A percentile compares a stretch with the other conserved stretches of the same genome.
These are phyloP conservation scores for Boletus sp. DNA, from an alignment of 768 basidiomycete species.

Conservation along the genomic window DNA sequence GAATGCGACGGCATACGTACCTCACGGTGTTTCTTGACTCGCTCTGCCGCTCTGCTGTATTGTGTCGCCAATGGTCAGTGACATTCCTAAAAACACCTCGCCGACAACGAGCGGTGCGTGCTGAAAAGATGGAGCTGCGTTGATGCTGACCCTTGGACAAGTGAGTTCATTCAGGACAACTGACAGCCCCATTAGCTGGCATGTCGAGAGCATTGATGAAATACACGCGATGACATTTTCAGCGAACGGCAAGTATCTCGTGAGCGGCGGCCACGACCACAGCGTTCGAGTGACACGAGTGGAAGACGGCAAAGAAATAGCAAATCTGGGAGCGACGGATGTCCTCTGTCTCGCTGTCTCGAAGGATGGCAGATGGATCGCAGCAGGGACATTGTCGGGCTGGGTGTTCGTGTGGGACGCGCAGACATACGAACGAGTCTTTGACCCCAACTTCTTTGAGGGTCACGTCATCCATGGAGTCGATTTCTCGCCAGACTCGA, in stretches of 20 bases:
- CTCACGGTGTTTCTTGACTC: neutral
- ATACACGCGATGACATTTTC: neutral
- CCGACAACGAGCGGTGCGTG: neutral
- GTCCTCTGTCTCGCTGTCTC: neutral
- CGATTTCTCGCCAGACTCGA: neutral
- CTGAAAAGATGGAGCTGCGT: neutral
- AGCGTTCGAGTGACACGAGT: neutral
- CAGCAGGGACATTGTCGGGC: neutral
- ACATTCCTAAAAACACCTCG: neutral
- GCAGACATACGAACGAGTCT: neutral
- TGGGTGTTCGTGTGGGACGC: neutral
- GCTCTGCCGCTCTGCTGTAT: neutral
- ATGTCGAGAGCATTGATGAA: too few relatives aligned
- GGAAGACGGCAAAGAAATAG: neutral
- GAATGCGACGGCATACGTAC: too few relatives aligned
- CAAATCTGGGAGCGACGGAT: neutral
- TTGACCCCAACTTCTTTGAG: neutral
- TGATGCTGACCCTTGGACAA: neutral
- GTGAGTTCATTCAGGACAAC: neutral
- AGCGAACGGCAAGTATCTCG: neutral
- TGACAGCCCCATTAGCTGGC: too few relatives aligned
- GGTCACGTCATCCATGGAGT: neutral
- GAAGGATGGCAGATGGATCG: neutral
- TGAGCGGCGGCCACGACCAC: neutral
- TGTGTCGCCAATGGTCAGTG: neutral